These are phyloP conservation scores for Kodamaea sp. DNA, from an alignment of 1,139 yeast species.

Conservation along the genomic window DNA sequence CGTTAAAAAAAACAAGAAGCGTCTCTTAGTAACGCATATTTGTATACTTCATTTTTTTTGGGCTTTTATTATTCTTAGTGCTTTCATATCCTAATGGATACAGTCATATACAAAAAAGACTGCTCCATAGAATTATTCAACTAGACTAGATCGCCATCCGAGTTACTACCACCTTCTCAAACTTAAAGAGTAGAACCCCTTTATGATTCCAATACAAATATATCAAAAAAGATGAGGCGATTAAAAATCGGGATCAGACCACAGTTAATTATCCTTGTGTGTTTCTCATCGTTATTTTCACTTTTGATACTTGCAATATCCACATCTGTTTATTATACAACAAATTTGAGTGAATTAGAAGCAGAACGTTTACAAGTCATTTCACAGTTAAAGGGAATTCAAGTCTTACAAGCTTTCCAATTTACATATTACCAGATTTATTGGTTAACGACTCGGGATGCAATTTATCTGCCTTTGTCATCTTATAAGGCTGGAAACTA, in stretches of 20 bases:
- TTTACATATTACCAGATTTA: conserved; percentile 65
- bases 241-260: conserved; percentile 54
- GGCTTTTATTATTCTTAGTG: too few species aligned
- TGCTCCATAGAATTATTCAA: too few species aligned
- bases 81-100: too few species aligned
- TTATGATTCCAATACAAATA: too few species aligned
- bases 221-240: conserved; percentile 27
- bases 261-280: conserved; percentile 78
- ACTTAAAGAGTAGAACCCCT: too few species aligned
- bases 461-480: conserved; percentile 57
- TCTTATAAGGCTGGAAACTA: conserved; percentile 69
- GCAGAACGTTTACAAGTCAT: conserved; percentile 73
- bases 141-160: too few species aligned
- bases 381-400: conserved; percentile 77
- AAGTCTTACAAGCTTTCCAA: conserved; percentile 64
- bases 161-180: too few species aligned
- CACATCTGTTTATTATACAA: conserved; percentile 74
- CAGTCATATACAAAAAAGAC: too few species aligned
- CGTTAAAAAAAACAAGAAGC: too few species aligned
- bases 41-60: too few species aligned
- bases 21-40: too few species aligned
- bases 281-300: conserved; percentile 72
- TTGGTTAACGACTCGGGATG: conserved; percentile 62
- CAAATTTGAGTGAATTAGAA: conserved; percentile 57
- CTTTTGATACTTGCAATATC: conserved; percentile 72